These are phyloP conservation scores for Oidiodendron maius DNA, from an alignment of 495 filamentous ascomycete species.

Conservation along the genomic window DNA sequence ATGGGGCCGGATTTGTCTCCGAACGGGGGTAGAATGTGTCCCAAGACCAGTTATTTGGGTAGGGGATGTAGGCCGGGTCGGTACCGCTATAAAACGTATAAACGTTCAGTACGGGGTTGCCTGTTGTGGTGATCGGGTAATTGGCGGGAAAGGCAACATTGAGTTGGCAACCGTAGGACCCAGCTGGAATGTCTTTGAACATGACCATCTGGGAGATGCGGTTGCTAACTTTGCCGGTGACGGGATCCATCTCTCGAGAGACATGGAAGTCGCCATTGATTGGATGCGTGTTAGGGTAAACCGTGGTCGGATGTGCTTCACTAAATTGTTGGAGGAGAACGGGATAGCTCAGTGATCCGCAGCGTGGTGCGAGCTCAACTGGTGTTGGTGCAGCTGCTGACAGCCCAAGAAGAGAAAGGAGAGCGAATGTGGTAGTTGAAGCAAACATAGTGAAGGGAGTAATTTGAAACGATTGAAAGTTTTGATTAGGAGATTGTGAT, in stretches of 20 bases:
- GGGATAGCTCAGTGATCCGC: conserved; percentile 14
- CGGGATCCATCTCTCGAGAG: conserved; percentile 6
- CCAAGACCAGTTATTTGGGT: conserved; percentile 12
- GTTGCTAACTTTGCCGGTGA: conserved; percentile 9
- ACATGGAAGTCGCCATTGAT: conserved; percentile 11
- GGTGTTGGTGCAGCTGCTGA: conserved; percentile 13
- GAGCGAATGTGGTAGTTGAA: neutral
- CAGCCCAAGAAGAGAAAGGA: conserved; percentile 13
- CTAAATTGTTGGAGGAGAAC: conserved; percentile 12
- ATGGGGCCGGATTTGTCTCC: neutral
- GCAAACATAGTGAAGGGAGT: neutral
- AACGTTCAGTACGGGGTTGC: conserved; percentile 13
- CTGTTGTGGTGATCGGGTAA: conserved; percentile 10
- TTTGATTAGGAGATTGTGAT: too few species aligned
- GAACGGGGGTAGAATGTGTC: conserved; percentile 6
- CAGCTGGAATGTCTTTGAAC: conserved; percentile 14
- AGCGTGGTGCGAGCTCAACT: conserved; percentile 19
- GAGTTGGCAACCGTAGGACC: conserved; percentile 16
- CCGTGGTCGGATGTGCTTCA: conserved; percentile 2
- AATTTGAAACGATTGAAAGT: too few species aligned
- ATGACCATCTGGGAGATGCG: conserved; percentile 15
- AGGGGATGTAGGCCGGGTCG: neutral
- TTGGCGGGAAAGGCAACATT: conserved; percentile 11
- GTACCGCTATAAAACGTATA: conserved; percentile 6
- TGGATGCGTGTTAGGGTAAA: conserved; percentile 5